Percentiles rank a stretch among this genome's conserved stretches.
Conservation (phyloP, 2,329 filamentous ascomycete species). For the Penicillium carneum region DNA sequence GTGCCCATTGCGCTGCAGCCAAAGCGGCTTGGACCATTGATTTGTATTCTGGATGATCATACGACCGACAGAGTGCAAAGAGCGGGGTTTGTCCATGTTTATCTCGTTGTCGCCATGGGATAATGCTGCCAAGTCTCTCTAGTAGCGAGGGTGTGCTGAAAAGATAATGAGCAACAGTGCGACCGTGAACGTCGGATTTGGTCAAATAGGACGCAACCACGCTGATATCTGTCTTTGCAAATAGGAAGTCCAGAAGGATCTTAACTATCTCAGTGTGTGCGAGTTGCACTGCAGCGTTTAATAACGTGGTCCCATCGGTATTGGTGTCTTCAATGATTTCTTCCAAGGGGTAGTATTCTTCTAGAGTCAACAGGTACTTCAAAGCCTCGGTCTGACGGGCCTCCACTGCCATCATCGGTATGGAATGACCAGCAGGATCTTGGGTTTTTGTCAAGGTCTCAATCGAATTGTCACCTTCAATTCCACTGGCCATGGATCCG, state of each 20-base stretch:
- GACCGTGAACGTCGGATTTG: conserved; percentile 80
- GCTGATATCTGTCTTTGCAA: conserved; percentile 62
- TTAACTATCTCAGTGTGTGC: conserved; percentile 78
- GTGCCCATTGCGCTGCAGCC: conserved; percentile 73
- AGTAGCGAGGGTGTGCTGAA: conserved; percentile 90
- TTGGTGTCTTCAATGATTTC: conserved; percentile 83
- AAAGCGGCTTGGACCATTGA: conserved; percentile 86
- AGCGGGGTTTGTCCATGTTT: conserved; percentile 98
- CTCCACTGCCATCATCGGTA: conserved; percentile 85
- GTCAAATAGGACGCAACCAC: conserved; percentile 73
- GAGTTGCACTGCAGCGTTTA: conserved; percentile 89
- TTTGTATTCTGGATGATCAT: conserved; percentile 87
- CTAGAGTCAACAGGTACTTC: conserved; percentile 77
- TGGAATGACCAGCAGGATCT: conserved; percentile 76
- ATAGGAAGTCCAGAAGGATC: conserved; percentile 74
- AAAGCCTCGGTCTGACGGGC: conserved; percentile 74
- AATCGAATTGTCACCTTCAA: conserved; percentile 87
- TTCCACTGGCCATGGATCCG: conserved; percentile 72
- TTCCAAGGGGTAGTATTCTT: conserved; percentile 74
- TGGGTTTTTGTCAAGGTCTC: conserved; percentile 67
- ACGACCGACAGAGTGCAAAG: conserved; percentile 92
- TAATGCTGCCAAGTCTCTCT: conserved; percentile 72
- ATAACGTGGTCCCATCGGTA: conserved; percentile 84
- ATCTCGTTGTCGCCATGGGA: conserved; percentile 90
- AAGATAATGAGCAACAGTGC: conserved; percentile 92